Conservation (phyloP, 1,284 basidiomycete genomes). For the Irpex sp. region DNA sequence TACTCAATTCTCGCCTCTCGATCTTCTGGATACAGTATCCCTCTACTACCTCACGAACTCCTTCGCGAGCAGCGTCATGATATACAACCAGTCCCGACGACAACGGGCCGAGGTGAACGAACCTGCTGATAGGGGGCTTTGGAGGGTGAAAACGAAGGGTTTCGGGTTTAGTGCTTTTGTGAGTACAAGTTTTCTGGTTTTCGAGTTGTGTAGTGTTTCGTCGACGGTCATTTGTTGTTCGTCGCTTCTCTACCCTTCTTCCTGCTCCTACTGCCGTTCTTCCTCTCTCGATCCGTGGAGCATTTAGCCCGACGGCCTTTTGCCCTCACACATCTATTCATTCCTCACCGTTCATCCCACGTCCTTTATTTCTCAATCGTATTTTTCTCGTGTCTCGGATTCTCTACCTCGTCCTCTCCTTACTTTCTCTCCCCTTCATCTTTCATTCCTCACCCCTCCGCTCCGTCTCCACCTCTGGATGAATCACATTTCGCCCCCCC, state of each 20-base stretch:
- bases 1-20: background rate
- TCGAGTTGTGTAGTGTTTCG: too few relatives aligned
- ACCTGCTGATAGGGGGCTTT: background rate
- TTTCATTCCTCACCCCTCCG: background rate
- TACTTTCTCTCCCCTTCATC: background rate
- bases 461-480: too few relatives aligned
- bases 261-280: too few relatives aligned
- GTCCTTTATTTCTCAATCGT: background rate
- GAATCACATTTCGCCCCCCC: too few relatives aligned
- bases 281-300: too few relatives aligned
- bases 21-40: constrained; percentile 7
- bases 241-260: too few relatives aligned
- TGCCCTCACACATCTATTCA: too few relatives aligned
- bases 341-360: too few relatives aligned
- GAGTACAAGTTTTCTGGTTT: background rate
- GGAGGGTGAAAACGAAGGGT: background rate
- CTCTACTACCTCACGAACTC: constrained; percentile 14
- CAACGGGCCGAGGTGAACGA: background rate
- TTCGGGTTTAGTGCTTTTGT: background rate
- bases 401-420: background rate
- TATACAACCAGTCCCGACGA: constrained; percentile 3
- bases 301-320: too few relatives aligned
- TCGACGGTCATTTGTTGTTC: too few relatives aligned
- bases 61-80: constrained; percentile 9
- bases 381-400: background rate